Evolutionary conservation across 495 filamentous ascomycete genomes (phyloP).

Genomic region (Clavariopsis aquatica): DNA sequence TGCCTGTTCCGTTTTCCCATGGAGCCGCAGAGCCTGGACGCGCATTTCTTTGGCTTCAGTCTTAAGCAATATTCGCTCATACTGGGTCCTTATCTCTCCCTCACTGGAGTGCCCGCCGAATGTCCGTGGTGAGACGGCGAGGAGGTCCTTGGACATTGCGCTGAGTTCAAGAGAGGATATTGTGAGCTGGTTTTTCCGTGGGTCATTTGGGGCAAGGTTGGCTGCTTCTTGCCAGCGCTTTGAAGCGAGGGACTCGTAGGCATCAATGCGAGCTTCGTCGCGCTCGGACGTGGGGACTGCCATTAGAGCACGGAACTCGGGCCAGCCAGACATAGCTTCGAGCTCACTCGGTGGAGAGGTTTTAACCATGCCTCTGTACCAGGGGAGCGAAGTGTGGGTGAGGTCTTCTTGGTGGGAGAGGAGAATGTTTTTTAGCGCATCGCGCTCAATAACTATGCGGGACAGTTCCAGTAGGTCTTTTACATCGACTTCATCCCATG

Average conservation of each 20-base stretch:
- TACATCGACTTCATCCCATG: slow-evolving; percentile 74
- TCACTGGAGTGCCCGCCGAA: background rate
- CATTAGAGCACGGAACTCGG: slow-evolving; percentile 14
- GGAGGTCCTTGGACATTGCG: slow-evolving; percentile 1
- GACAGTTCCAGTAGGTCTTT: slow-evolving; percentile 87
- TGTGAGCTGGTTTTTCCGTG: slow-evolving; percentile 1
- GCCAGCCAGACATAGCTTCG: slow-evolving; percentile 6
- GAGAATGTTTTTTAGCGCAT: slow-evolving; percentile 74
- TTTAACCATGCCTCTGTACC: background rate
- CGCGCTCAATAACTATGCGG: slow-evolving; percentile 81
- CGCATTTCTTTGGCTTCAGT: background rate
- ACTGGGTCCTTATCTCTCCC: background rate
- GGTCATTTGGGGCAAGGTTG: background rate
- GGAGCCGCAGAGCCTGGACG: background rate
- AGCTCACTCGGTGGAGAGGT: background rate
- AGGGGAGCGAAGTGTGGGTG: slow-evolving; percentile 12
- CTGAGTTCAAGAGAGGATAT: slow-evolving; percentile 2
- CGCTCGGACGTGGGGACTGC: background rate
- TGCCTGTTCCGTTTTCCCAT: background rate
- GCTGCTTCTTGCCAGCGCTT: slow-evolving; percentile 5
- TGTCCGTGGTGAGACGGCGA: background rate
- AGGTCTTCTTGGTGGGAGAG: slow-evolving; percentile 75
- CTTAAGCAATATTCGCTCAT: background rate
- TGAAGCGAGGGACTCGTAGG: slow-evolving; percentile 1
- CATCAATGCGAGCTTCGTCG: slow-evolving; percentile 4